phyloP scores from a whole-genome alignment of 805 yeast genomes.

The Wickerhamiella lipophila region DNA sequence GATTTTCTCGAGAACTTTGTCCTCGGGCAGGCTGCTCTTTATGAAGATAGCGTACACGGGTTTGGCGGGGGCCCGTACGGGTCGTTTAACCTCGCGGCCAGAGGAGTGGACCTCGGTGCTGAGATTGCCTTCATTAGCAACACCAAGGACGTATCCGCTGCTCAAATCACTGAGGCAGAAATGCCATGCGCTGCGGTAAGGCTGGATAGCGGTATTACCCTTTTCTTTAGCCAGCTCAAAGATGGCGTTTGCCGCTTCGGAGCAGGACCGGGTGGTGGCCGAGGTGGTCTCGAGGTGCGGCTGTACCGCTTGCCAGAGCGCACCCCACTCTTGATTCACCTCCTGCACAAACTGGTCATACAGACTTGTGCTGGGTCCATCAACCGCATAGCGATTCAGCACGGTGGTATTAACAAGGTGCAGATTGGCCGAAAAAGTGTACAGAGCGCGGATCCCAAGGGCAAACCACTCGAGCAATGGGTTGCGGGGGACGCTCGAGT shows the following conservation, averaged over 20 bases:
- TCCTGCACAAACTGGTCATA: slow-evolving; percentile 14
- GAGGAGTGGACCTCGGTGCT: slow-evolving; percentile 40
- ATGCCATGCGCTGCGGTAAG: slow-evolving; percentile 68
- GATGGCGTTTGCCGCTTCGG: slow-evolving; percentile 14
- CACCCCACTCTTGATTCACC: slow-evolving; percentile 4
- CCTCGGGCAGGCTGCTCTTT: slow-evolving; percentile 26
- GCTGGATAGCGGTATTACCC: slow-evolving; percentile 25
- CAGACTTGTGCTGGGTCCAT: slow-evolving; percentile 33
- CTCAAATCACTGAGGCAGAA: slow-evolving; percentile 54
- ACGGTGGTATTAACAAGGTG: slow-evolving; percentile 61
- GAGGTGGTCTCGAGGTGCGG: slow-evolving; percentile 32
- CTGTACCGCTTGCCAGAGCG: slow-evolving; percentile 49
- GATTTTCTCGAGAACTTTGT: slow-evolving; percentile 25
- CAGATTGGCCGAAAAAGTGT: slow-evolving; percentile 57
- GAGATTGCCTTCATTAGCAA: slow-evolving; percentile 36
- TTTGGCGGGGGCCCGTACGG: slow-evolving; percentile 10
- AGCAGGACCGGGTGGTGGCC: slow-evolving; percentile 13
- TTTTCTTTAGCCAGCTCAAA: slow-evolving; percentile 1
- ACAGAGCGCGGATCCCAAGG: slow-evolving; percentile 54
- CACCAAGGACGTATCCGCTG: slow-evolving; percentile 38
- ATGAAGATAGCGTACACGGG: slow-evolving; percentile 17
- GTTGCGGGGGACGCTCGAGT: slow-evolving; percentile 59
- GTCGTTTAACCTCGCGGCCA: slow-evolving; percentile 47
- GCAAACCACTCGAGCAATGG: slow-evolving; percentile 58
- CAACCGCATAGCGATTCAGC: slow-evolving; percentile 53